Evolutionary conservation across 192 early-diverging fungal genomes (phyloP).

Genomic region (Backusella tarrabulga): DNA sequence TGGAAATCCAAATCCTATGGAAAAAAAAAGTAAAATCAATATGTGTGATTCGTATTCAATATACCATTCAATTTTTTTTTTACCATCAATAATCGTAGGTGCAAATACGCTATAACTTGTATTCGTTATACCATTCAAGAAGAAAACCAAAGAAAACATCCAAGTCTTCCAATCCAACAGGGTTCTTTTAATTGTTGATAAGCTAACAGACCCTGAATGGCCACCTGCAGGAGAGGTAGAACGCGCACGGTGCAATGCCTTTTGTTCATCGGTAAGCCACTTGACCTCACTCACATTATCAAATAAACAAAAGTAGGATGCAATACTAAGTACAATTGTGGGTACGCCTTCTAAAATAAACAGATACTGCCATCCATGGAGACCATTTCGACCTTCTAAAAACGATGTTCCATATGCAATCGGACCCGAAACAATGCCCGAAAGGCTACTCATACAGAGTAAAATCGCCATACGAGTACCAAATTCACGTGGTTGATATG

Average conservation of each 20-base stretch:
- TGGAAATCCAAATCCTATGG: conserved; percentile 29
- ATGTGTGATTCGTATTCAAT: background rate
- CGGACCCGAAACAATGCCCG: conserved; percentile 55
- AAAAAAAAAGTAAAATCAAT: background rate
- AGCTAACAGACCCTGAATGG: background rate
- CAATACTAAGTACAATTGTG: conserved; percentile 52
- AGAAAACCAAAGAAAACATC: conserved; percentile 20
- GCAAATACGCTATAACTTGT: conserved; percentile 17
- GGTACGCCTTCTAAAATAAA: conserved; percentile 72
- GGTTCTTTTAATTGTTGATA: background rate
- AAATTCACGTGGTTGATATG: conserved; percentile 67
- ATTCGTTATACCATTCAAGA: conserved; percentile 9
- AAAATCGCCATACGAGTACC: conserved; percentile 56
- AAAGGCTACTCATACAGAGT: conserved; percentile 43
- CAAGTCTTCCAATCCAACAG: conserved; percentile 25
- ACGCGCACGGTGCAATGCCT: conserved; percentile 16
- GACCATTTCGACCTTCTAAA: conserved; percentile 50
- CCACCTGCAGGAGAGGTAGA: background rate
- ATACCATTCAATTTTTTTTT: background rate
- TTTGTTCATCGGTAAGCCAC: conserved; percentile 27
- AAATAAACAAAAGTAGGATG: conserved; percentile 49
- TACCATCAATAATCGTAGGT: conserved; percentile 28
- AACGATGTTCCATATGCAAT: conserved; percentile 57
- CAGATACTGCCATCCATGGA: conserved; percentile 70
- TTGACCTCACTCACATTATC: conserved; percentile 10